Conservation (phyloP, 139 green algal genomes). For the Cymbomonas tetramitiformis region DNA sequence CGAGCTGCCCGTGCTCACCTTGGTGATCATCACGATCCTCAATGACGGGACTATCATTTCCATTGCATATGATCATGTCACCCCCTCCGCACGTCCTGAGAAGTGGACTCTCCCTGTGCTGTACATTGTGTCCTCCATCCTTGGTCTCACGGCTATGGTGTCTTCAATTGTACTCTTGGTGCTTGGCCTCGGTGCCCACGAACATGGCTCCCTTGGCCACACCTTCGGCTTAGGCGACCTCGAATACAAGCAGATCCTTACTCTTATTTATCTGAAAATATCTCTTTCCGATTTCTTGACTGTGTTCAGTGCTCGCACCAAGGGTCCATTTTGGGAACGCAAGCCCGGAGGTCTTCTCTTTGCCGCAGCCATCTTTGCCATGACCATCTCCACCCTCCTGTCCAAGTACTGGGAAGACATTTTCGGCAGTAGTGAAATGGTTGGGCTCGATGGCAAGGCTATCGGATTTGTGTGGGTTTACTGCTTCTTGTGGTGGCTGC, state of each 20-base stretch:
- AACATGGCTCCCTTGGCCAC: conserved; percentile 23
- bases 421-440: too few relatives aligned
- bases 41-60: conserved; percentile 74
- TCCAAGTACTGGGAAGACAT: conserved; percentile 47
- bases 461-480: too few relatives aligned
- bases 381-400: conserved; percentile 50
- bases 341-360: not conserved
- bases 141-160: conserved; percentile 47
- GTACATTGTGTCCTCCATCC: conserved; percentile 43
- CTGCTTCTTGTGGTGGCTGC: conserved; percentile 58
- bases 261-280: conserved; percentile 73
- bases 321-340: not conserved
- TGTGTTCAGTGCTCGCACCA: conserved; percentile 51
- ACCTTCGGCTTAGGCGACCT: conserved; percentile 32
- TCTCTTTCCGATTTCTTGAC: conserved; percentile 66
- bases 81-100: conserved; percentile 48
- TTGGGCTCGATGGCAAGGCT: too few relatives aligned
- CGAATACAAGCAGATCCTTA: conserved; percentile 45
- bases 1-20: conserved; percentile 62
- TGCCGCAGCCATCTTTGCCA: conserved; percentile 19
- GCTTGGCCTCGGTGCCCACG: conserved; percentile 41
- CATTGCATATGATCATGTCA: conserved; percentile 70
- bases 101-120: conserved; percentile 42
- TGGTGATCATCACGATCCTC: conserved; percentile 75
- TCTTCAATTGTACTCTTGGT: conserved; percentile 60